Evolutionary conservation across 306 rosid genomes (phyloP), one percentile per base, ranked within the genome.

Genomic region (Prunus campanulata): DNA sequence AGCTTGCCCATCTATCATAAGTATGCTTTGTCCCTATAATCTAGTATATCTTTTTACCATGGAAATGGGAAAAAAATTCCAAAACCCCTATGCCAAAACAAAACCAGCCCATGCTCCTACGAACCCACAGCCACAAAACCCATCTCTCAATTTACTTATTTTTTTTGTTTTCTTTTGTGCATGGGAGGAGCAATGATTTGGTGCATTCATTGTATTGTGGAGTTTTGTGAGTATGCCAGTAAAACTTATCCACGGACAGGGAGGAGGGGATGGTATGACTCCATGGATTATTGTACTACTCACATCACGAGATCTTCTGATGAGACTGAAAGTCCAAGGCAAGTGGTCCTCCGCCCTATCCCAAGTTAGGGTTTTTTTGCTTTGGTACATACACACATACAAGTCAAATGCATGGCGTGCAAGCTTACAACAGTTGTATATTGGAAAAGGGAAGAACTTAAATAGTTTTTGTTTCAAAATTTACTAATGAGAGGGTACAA

Each of bases 101-200:
- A 89, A 87, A 79, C 81, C 71, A 55, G 84, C 93, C 90, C 97
- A 89, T 89, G 74, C 85, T 27, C 84, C 80, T 71, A 69, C 51
- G 13, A 66, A 77, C 69, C 70, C 15, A 56, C 63, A 42, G 25
- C 72, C 79, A 63, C n/a, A 63, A 63, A 20, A 20, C 52, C 47
- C 59, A 46, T 74, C 76, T 74, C 62, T 50, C 67, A 56, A 16
- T 59, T 13, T 24, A 2, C 7, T 11, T 64, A 0, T 30, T 60
- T 2, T 52, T 3, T 8, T 52, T 2, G 30, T 59, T 14, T 20
- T 14, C n/a, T 51, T 51, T 73, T 50, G 47, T 48, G 75, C 81
- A 20, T 64, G 66, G 64, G 83, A 77, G 72, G 72, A 68, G 91
- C 72, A 83, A 86, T 87, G 81, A 91, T 87, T 87, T 82, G 68